phyloP scores from a whole-genome alignment of 2,329 filamentous ascomycete genomes.

The Colletotrichum acutatum region DNA sequence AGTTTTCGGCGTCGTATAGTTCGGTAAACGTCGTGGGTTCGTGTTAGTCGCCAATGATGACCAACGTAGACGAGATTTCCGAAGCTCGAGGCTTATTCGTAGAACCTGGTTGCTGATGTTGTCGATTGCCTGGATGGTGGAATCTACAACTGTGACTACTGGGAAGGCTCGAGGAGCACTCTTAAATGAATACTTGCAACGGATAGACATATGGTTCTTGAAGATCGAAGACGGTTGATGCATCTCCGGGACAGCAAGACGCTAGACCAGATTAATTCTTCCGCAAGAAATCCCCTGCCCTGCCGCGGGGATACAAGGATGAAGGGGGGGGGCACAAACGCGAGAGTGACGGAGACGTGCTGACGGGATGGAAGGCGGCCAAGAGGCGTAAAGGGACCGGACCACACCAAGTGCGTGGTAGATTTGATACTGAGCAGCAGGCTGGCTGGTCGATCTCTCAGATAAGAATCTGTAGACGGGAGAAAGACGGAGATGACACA shows the following conservation, averaged over 20 bases:
- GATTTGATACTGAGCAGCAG: conserved; percentile 31
- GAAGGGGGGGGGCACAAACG: conserved; percentile 5
- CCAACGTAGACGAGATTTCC: background rate
- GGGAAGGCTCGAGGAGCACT: background rate
- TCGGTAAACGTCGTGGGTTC: background rate
- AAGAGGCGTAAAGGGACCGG: conserved; percentile 21
- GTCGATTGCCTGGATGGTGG: background rate
- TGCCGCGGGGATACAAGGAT: conserved; percentile 23
- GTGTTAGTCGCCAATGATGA: conserved; percentile 1
- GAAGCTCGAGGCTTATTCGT: background rate
- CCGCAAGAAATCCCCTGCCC: conserved; percentile 30
- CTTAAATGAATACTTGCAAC: conserved; percentile 25
- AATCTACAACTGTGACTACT: background rate
- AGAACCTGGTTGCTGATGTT: background rate
- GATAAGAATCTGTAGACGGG: conserved; percentile 19
- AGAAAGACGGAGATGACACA: conserved; percentile 29
- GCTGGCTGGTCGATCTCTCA: conserved; percentile 31
- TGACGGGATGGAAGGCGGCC: conserved; percentile 21
- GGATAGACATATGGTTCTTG: conserved; percentile 10
- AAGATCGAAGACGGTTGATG: conserved; percentile 10
- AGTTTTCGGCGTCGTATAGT: background rate
- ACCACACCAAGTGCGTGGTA: conserved; percentile 21
- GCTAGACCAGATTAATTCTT: conserved; percentile 32
- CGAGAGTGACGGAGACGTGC: conserved; percentile 4
- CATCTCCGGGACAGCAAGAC: conserved; percentile 31